These are phyloP conservation scores for Ensete ventricosum DNA, from an alignment of 176 grass and related monocot species.

Conservation along the genomic window DNA sequence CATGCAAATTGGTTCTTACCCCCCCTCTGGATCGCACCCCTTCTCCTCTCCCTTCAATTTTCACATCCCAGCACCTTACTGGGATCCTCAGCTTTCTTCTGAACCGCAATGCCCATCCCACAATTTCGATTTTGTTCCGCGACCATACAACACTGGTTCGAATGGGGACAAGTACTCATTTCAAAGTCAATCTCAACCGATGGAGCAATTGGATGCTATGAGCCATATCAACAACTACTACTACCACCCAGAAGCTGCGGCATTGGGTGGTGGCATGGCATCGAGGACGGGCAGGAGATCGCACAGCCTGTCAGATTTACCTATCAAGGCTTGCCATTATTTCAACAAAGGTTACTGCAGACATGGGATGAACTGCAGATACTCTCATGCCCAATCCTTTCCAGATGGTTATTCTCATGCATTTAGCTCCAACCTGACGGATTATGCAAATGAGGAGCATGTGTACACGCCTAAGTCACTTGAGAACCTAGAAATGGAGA, in stretches of 20 bases:
- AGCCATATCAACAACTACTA: conserved; percentile 23
- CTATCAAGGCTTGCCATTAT: conserved; percentile 51
- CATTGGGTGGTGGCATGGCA: conserved; percentile 14
- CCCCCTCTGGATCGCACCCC: conserved; percentile 7
- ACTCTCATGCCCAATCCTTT: conserved; percentile 44
- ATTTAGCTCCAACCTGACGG: background rate
- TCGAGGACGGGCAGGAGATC: conserved; percentile 4
- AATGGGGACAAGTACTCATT: conserved; percentile 19
- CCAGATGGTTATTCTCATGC: conserved; percentile 17
- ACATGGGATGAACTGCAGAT: conserved; percentile 59
- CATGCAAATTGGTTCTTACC: conserved; percentile 23
- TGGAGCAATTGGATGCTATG: conserved; percentile 17
- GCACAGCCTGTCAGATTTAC: conserved; percentile 20
- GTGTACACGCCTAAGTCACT: conserved; percentile 17
- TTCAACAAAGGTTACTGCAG: conserved; percentile 75
- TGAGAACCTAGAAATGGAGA: conserved; percentile 45
- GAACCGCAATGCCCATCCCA: background rate
- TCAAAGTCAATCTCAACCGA: conserved; percentile 19
- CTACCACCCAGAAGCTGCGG: conserved; percentile 19
- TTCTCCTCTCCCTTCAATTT: conserved; percentile 24
- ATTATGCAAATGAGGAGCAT: conserved; percentile 19
- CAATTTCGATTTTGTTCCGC: conserved; percentile 1
- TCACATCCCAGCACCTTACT: conserved; percentile 23
- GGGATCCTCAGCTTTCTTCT: conserved; percentile 10
- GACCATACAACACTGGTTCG: conserved; percentile 1